These are phyloP conservation scores for Akanthomyces uredinophilus DNA, from an alignment of 2,329 filamentous ascomycete species.

Conservation along the genomic window DNA sequence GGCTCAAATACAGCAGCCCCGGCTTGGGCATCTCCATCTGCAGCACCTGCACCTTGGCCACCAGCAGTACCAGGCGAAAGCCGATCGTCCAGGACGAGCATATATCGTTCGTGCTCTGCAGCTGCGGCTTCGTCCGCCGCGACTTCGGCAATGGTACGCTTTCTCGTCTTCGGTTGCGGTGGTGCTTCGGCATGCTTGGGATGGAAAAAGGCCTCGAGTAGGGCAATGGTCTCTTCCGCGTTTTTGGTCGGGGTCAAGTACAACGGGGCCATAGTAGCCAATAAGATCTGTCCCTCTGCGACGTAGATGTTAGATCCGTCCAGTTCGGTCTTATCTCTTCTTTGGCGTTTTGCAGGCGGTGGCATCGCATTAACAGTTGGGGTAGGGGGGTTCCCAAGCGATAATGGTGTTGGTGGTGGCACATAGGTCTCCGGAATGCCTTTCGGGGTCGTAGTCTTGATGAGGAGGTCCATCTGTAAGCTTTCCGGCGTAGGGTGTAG, in stretches of 20 bases:
- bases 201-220: conserved; percentile 68
- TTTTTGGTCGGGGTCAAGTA: conserved; percentile 71
- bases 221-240: conserved; percentile 61
- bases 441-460: conserved; percentile 69
- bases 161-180: conserved; percentile 81
- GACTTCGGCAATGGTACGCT: conserved; percentile 90
- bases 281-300: conserved; percentile 70
- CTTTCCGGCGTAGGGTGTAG: conserved; percentile 78
- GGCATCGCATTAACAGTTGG: conserved; percentile 56
- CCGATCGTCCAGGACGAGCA: conserved; percentile 88
- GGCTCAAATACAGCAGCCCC: conserved; percentile 73
- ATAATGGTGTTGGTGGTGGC: conserved; percentile 63
- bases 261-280: conserved; percentile 68
- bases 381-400: conserved; percentile 51
- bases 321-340: conserved; percentile 68
- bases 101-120: conserved; percentile 82
- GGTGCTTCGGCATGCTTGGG: conserved; percentile 71
- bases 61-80: conserved; percentile 56
- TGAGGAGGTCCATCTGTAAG: conserved; percentile 66
- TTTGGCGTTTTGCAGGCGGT: conserved; percentile 61
- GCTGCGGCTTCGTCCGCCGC: conserved; percentile 90
- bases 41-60: conserved; percentile 50
- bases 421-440: conserved; percentile 30
- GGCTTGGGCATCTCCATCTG: conserved; percentile 69
- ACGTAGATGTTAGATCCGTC: conserved; percentile 67